Conservation (phyloP, 1,284 basidiomycete genomes). For the Sanghuangporus weigelae region DNA sequence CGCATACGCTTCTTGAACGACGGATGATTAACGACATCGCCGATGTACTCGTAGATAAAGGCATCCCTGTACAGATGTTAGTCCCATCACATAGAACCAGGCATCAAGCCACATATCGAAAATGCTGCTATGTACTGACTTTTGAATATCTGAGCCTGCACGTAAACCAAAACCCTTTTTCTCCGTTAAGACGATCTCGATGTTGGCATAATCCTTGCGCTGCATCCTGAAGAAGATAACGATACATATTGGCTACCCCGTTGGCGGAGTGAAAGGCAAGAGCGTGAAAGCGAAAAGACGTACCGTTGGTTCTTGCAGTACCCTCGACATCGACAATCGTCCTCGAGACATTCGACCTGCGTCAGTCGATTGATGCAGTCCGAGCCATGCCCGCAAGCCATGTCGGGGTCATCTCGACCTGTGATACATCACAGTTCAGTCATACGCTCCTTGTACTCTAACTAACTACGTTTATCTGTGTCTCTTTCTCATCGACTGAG, state of each 20-base stretch:
- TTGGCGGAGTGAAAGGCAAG: not conserved
- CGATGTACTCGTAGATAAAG: constrained; percentile 98
- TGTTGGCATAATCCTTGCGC: constrained; percentile 76
- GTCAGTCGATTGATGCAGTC: constrained; percentile 98
- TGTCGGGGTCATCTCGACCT: constrained; percentile 54
- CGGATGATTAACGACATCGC: constrained; percentile 87
- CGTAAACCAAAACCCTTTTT: constrained; percentile 95
- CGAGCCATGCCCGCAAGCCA: constrained; percentile 83
- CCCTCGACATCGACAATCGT: constrained; percentile 80
- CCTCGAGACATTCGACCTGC: constrained; percentile 90
- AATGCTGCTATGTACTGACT: constrained; percentile 38
- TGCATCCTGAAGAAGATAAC: constrained; percentile 63
- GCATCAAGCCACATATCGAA: not conserved
- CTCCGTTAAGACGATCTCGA: constrained; percentile 91
- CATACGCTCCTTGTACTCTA: constrained; percentile 13
- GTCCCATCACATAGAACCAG: not conserved
- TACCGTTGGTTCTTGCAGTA: constrained; percentile 94
- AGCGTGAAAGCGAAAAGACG: constrained; percentile 23
- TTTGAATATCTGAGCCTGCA: constrained; percentile 62
- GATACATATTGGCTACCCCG: not conserved
- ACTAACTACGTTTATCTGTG: constrained; percentile 6
- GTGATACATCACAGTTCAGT: constrained; percentile 18
- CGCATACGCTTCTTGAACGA: constrained; percentile 94
- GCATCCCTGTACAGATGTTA: constrained; percentile 54
- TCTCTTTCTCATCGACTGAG: not conserved